A percentile compares a stretch with the other conserved stretches of the same genome.
Evolutionary conservation across 2,329 filamentous ascomycete species (phyloP).

Genomic region (Neonectria punicea): DNA sequence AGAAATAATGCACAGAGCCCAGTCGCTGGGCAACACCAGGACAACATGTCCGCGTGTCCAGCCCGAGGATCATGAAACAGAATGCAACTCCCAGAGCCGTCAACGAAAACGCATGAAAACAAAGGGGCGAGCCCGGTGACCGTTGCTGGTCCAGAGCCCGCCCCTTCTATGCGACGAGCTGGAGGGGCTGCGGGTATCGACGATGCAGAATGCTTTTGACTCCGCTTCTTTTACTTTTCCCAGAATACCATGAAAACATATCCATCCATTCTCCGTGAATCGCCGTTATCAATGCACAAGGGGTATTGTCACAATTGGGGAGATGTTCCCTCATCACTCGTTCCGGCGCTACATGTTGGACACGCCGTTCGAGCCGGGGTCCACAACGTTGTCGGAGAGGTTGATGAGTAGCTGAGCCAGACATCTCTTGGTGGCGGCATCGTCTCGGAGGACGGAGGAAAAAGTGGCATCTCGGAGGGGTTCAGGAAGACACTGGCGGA

Average conservation of each 20-base stretch:
- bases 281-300: slow-evolving; percentile 44
- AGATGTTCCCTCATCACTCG: slow-evolving; percentile 28
- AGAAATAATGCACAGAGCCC: slow-evolving; percentile 27
- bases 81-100: slow-evolving; percentile 43
- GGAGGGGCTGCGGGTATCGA: slow-evolving; percentile 46
- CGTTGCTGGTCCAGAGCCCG: slow-evolving; percentile 23
- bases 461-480: slow-evolving; percentile 99
- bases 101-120: slow-evolving; percentile 27
- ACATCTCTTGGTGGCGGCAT: slow-evolving; percentile 97
- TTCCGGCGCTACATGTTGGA: slow-evolving; percentile 47
- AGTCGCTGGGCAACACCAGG: slow-evolving; percentile 25
- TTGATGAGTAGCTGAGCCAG: slow-evolving; percentile 98
- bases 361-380: slow-evolving; percentile 51
- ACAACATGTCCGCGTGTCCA: slow-evolving; percentile 27
- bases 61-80: slow-evolving; percentile 40
- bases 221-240: slow-evolving; percentile 45
- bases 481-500: slow-evolving; percentile 95
- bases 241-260: slow-evolving; percentile 44
- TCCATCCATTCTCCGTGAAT: slow-evolving; percentile 41
- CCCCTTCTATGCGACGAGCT: slow-evolving; percentile 33
- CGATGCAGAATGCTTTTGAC: slow-evolving; percentile 47
- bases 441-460: slow-evolving; percentile 93
- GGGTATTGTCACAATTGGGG: slow-evolving; percentile 42
- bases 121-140: slow-evolving; percentile 25
- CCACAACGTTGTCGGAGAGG: slow-evolving; percentile 85